Evolutionary conservation across 208 protist species (phyloP), one percentile per base, ranked within the genome.

Genomic region (Polymyxa betae): DNA sequence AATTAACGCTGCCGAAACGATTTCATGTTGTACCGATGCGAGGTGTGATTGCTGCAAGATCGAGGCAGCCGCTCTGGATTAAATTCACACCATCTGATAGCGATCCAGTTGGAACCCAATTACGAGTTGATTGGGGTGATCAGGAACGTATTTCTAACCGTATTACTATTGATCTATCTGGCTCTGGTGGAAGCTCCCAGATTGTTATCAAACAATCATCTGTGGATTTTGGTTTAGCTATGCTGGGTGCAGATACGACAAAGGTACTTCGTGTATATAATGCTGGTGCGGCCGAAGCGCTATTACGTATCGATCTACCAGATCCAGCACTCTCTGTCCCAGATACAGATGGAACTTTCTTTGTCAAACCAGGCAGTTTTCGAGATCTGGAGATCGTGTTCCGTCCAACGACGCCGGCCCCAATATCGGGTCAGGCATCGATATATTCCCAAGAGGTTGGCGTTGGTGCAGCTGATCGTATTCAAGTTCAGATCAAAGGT

Each of bases 91-190:
- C 72, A 12, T 5, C 40, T 5, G 72, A 82, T 43, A 38, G 16
- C 16, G 5, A 5, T 5, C 16, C 5, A n/a, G 40, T 82, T 5
- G 10, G 5, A 35, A 43, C 10, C 72, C 16, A 82, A 20, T n/a
- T 82, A n/a, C 72, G 72, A 12, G 72, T 82, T 5, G 72, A 82
- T 5, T 82, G 72, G 72, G 72, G 72, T n/a, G 72, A 82, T 43
- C 72, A 5, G 16, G 72, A 82, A 20, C 72, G 72, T n/a, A 35
- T 82, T 12, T 5, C 5, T 12, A 5, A n/a, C 16, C 72, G 72
- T 5, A 20, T 82, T 12, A 35, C 5, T 12, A 35, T 82, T n/a
- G 35, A 5, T 12, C n/a, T 82, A n/a, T 40, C 16, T 12, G 72
- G 72, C 16, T 43, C 10, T 12, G 72, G 72, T 5, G 72, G 72